These are phyloP conservation scores for Penstemon eatonii DNA, from an alignment of 257 asterid species.

Conservation along the genomic window DNA sequence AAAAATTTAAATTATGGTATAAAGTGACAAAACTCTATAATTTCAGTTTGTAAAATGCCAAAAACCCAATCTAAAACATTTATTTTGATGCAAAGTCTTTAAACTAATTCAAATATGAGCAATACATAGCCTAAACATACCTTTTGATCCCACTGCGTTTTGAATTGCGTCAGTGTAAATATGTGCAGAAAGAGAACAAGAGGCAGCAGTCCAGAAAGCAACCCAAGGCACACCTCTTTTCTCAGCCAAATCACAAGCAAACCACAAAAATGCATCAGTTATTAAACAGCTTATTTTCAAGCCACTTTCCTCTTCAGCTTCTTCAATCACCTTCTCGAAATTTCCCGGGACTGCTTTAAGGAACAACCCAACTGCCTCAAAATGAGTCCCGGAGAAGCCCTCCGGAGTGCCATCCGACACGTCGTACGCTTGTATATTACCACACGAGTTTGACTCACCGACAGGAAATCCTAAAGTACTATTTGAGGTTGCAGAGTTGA, in stretches of 20 bases:
- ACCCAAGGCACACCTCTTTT: conserved; percentile 62
- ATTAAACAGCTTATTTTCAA: conserved; percentile 46
- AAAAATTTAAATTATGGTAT: too few species aligned
- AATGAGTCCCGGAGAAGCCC: conserved; percentile 40
- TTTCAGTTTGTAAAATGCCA: too few species aligned
- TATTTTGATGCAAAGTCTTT: too few species aligned
- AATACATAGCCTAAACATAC: conserved; percentile 16
- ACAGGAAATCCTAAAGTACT: conserved; percentile 16
- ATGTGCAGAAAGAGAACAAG: conserved; percentile 58
- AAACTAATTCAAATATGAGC: too few species aligned
- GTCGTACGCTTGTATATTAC: conserved; percentile 36
- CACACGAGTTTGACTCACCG: background rate
- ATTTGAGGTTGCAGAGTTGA: conserved; percentile 51
- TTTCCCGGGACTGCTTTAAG: conserved; percentile 52
- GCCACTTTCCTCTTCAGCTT: conserved; percentile 51
- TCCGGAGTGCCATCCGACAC: conserved; percentile 60
- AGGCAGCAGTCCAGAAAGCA: conserved; percentile 61
- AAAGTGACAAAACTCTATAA: too few species aligned
- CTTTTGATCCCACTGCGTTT: conserved; percentile 23
- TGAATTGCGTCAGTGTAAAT: conserved; percentile 49
- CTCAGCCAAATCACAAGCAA: conserved; percentile 56
- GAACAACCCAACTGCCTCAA: conserved; percentile 51
- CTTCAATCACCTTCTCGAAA: conserved; percentile 43
- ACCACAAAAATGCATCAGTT: conserved; percentile 68
- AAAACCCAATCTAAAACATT: too few species aligned